Conservation (phyloP, 805 yeast genomes). For the Teunomyces pallodes region DNA sequence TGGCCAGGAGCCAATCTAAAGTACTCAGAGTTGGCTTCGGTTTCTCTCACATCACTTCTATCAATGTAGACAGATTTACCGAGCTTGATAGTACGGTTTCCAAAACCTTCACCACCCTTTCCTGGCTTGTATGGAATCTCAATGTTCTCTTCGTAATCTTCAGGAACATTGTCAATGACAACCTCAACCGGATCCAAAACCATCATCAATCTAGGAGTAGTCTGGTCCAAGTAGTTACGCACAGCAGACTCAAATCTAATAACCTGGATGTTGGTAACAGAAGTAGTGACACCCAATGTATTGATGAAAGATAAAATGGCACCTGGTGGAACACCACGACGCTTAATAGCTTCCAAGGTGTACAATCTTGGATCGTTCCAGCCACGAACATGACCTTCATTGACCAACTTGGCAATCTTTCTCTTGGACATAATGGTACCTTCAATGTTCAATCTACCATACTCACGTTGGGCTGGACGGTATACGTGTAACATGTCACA, state of each 20-base stretch:
- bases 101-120: constrained; percentile 54
- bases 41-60: constrained; percentile 71
- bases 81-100: constrained; percentile 64
- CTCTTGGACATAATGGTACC: constrained; percentile 95
- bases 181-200: constrained; percentile 83
- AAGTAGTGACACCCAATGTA: constrained; percentile 94
- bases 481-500: constrained; percentile 93
- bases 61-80: constrained; percentile 81
- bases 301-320: constrained; percentile 91
- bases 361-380: constrained; percentile 99
- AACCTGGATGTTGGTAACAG: constrained; percentile 87
- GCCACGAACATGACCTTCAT: constrained; percentile 76
- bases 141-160: constrained; percentile 66
- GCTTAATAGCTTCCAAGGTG: constrained; percentile 89
- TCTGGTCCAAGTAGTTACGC: constrained; percentile 81
- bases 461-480: constrained; percentile 98
- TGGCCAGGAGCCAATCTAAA: constrained; percentile 93
- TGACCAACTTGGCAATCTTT: constrained; percentile 90
- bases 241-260: constrained; percentile 87
- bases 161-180: constrained; percentile 76
- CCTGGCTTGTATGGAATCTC: constrained; percentile 92
- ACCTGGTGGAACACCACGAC: constrained; percentile 99
- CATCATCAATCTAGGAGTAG: constrained; percentile 94
- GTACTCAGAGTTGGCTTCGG: constrained; percentile 60
- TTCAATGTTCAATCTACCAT: constrained; percentile 91